A percentile compares a stretch with the other conserved stretches of the same genome.
These are phyloP conservation scores for Macadamia integrifolia DNA, from an alignment of 164 flowering plant genomes.

Conservation along the genomic window DNA sequence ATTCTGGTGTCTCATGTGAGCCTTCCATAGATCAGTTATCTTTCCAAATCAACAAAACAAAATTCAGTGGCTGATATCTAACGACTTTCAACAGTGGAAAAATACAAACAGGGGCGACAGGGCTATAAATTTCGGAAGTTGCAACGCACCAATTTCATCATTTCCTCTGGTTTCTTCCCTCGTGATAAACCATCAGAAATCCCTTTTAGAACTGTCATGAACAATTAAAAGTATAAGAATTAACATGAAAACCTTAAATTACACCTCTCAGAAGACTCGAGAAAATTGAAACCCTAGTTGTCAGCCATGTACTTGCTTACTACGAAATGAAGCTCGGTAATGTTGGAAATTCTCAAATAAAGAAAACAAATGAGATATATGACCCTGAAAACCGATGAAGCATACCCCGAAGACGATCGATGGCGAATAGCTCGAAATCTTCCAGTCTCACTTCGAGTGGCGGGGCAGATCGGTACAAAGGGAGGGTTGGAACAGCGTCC, in stretches of 20 bases:
- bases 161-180: slow-evolving; percentile 77
- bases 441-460: slow-evolving; percentile 77
- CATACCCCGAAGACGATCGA: slow-evolving; percentile 87
- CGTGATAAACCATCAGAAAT: slow-evolving; percentile 85
- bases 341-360: neutral
- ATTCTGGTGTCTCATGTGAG: slow-evolving; percentile 62
- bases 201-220: slow-evolving; percentile 62
- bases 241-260: neutral
- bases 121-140: neutral
- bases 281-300: neutral
- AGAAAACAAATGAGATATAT: neutral
- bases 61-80: slow-evolving; percentile 1
- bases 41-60: slow-evolving; percentile 17
- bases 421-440: slow-evolving; percentile 83
- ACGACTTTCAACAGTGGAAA: neutral
- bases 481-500: slow-evolving; percentile 36
- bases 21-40: slow-evolving; percentile 59
- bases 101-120: neutral
- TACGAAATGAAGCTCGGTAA: neutral
- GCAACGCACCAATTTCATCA: slow-evolving; percentile 55
- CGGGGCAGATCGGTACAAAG: slow-evolving; percentile 78
- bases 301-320: neutral
- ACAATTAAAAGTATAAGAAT: neutral
- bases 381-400: neutral
- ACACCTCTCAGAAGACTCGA: neutral